phyloP scores from a whole-genome alignment of 768 basidiomycete genomes.

The Gloeophyllum trabeum region DNA sequence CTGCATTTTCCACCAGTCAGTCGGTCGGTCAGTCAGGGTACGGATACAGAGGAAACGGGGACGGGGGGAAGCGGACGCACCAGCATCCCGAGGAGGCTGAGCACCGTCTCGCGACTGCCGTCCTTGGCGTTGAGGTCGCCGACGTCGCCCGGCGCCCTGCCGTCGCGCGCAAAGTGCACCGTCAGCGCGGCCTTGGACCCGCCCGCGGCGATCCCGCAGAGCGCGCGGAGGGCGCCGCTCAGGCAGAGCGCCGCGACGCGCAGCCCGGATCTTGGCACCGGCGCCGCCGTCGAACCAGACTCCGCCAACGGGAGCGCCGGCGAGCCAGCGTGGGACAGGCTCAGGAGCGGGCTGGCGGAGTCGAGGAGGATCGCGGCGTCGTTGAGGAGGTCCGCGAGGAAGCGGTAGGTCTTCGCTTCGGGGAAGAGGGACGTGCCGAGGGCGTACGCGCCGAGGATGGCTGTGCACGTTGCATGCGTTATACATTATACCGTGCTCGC shows the following conservation, averaged over 20 bases:
- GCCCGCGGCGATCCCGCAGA: conserved; percentile 54
- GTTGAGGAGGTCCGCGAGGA: conserved; percentile 57
- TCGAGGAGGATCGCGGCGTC: conserved; percentile 50
- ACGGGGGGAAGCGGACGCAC: conserved; percentile 23
- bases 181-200: conserved; percentile 64
- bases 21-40: background rate
- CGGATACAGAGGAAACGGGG: background rate
- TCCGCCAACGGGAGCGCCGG: no score
- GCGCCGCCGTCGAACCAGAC: no score
- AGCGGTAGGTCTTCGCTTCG: conserved; percentile 60
- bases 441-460: conserved; percentile 50
- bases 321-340: conserved; percentile 24
- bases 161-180: conserved; percentile 46
- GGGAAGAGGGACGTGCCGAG: conserved; percentile 56
- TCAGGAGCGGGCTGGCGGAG: conserved; percentile 44
- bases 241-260: conserved; percentile 42
- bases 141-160: conserved; percentile 45
- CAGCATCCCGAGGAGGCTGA: conserved; percentile 57
- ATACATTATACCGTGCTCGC: background rate
- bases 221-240: conserved; percentile 44
- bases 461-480: conserved; percentile 19
- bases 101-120: conserved; percentile 59
- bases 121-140: conserved; percentile 68
- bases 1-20: conserved; percentile 19
- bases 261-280: conserved; percentile 21